These are phyloP conservation scores for Balakata baccata DNA, from an alignment of 345 rosid genomes.

Conservation along the genomic window DNA sequence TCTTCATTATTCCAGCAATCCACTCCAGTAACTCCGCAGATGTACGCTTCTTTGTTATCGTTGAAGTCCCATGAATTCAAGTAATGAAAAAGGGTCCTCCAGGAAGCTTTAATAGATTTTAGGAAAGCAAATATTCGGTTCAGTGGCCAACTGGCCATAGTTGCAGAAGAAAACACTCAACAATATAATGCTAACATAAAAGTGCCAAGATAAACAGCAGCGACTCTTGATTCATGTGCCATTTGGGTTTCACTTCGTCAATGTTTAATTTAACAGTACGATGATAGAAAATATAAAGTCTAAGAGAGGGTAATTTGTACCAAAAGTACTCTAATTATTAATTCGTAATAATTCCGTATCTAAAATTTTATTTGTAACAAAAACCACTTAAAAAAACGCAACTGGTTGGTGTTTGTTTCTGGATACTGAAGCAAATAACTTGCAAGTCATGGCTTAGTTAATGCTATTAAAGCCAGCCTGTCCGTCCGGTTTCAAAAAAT, in stretches of 20 bases:
- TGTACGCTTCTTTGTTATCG: constrained; percentile 6
- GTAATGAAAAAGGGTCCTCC: not conserved
- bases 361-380: too few species aligned
- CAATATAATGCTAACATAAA: not conserved
- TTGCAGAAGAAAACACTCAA: not conserved
- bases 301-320: too few species aligned
- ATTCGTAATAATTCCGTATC: too few species aligned
- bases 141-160: not conserved
- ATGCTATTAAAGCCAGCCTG: too few species aligned
- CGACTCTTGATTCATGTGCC: not conserved
- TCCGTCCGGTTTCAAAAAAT: too few species aligned
- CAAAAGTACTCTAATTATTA: too few species aligned
- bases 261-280: not conserved
- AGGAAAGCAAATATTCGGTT: not conserved
- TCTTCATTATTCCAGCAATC: not conserved
- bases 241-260: constrained; percentile 2
- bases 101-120: not conserved
- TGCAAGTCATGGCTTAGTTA: too few species aligned
- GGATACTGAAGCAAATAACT: too few species aligned
- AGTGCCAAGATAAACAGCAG: not conserved
- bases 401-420: too few species aligned
- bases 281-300: not conserved
- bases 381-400: too few species aligned
- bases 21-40: constrained; percentile 24
- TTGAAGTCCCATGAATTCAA: constrained; percentile 19